Conservation (phyloP, 1,284 basidiomycete species). For the Cryptococcus neoformans region DNA sequence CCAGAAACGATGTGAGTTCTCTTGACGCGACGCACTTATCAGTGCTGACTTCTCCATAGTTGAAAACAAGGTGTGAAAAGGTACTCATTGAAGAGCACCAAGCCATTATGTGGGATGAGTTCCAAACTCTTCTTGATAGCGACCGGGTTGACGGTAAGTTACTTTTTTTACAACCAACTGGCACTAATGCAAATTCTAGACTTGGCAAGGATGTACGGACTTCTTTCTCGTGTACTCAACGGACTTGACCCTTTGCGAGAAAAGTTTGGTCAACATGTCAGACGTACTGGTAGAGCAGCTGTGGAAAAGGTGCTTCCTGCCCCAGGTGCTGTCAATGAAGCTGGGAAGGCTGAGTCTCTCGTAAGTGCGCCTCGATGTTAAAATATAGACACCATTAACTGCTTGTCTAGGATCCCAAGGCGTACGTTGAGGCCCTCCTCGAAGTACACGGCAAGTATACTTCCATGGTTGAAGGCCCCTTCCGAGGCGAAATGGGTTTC, state of each 20-base stretch:
- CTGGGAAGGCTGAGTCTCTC: constrained; percentile 58
- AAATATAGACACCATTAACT: no score
- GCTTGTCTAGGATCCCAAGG: constrained; percentile 63
- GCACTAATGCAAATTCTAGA: constrained; percentile 52
- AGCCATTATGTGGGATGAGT: constrained; percentile 89
- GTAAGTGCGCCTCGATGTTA: constrained; percentile 43
- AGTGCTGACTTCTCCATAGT: constrained; percentile 34
- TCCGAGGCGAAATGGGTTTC: constrained; percentile 92
- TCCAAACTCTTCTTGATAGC: constrained; percentile 86
- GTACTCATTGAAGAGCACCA: constrained; percentile 88
- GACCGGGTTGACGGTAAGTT: constrained; percentile 72
- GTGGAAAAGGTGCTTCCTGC: constrained; percentile 68
- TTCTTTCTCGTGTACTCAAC: constrained; percentile 82
- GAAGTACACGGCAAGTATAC: constrained; percentile 90
- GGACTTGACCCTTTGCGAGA: constrained; percentile 89
- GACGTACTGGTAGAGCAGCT: constrained; percentile 78
- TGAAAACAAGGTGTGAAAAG: constrained; percentile 87
- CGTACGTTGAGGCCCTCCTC: constrained; percentile 89
- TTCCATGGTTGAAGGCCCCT: constrained; percentile 84
- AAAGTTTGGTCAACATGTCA: constrained; percentile 93
- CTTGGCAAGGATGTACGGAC: constrained; percentile 89
- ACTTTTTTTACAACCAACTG: neutral
- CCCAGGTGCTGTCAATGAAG: constrained; percentile 58
- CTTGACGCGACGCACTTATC: neutral
- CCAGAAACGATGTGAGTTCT: constrained; percentile 63